Evolutionary conservation across 2,329 filamentous ascomycete genomes (phyloP).

Genomic region (Penicillium sp.): DNA sequence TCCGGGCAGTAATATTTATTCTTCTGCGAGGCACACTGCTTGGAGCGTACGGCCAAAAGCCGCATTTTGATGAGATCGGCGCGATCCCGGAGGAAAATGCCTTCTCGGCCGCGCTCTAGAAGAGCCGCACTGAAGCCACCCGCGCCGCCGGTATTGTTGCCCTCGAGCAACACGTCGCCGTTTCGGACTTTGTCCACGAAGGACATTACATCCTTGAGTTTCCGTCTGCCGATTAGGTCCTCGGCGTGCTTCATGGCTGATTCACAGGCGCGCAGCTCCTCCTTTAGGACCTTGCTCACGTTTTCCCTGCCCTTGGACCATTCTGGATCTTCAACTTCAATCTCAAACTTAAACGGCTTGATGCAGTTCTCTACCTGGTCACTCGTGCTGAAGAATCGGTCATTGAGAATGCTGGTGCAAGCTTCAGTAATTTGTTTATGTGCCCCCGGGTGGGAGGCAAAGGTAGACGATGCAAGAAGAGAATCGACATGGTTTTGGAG

Average conservation of each 20-base stretch:
- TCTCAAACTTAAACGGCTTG: constrained; percentile 97
- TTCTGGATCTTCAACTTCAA: constrained; percentile 86
- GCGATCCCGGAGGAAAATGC: constrained; percentile 86
- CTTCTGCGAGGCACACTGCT: constrained; percentile 73
- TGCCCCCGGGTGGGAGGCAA: constrained; percentile 84
- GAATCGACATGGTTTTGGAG: constrained; percentile 77
- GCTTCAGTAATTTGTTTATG: constrained; percentile 89
- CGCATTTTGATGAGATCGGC: constrained; percentile 88
- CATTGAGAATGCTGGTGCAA: constrained; percentile 81
- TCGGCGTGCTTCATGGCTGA: constrained; percentile 70
- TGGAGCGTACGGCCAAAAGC: constrained; percentile 77
- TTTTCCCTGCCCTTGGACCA: constrained; percentile 84
- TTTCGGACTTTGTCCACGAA: constrained; percentile 88
- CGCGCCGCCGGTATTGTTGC: constrained; percentile 74
- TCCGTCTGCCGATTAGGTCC: constrained; percentile 68
- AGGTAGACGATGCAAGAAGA: constrained; percentile 73
- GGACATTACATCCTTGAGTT: constrained; percentile 78
- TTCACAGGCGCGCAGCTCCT: constrained; percentile 80
- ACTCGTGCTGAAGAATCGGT: constrained; percentile 92
- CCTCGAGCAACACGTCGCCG: constrained; percentile 78
- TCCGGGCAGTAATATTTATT: constrained; percentile 98
- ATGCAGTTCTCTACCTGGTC: constrained; percentile 99
- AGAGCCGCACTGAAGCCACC: constrained; percentile 89
- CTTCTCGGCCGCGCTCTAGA: constrained; percentile 79
- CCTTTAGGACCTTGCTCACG: constrained; percentile 71